A percentile compares a stretch with the other conserved stretches of the same genome.
phyloP scores from a whole-genome alignment of 2,329 filamentous ascomycete species.

The Sclerotinia minor region DNA sequence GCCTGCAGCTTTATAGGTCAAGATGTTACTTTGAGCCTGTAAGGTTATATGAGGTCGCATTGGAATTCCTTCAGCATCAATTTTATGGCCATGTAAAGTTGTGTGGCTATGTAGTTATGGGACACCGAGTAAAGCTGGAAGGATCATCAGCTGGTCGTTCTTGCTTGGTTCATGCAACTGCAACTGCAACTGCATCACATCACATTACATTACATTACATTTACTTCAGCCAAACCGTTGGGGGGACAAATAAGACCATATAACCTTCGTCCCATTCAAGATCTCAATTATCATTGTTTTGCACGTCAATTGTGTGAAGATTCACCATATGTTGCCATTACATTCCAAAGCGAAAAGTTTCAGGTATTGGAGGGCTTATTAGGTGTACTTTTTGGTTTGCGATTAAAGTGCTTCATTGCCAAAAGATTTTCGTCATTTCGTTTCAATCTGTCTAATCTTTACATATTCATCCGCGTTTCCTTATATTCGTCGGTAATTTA shows the following conservation, averaged over 20 bases:
- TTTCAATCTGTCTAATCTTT: neutral
- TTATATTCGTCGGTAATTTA: neutral
- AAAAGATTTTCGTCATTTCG: neutral
- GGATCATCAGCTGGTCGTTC: neutral
- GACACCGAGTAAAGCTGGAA: neutral
- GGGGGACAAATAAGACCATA: neutral
- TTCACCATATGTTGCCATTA: neutral
- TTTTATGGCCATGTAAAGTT: neutral
- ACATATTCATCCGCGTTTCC: neutral
- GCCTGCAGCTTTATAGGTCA: neutral
- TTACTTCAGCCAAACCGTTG: neutral
- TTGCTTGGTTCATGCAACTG: neutral
- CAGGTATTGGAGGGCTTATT: neutral
- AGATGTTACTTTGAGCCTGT: neutral
- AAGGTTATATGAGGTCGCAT: neutral
- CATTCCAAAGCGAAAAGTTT: neutral
- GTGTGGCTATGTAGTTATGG: neutral
- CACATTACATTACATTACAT: too few species aligned
- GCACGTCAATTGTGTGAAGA: neutral
- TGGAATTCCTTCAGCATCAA: neutral
- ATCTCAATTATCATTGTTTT: neutral
- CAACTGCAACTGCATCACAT: neutral
- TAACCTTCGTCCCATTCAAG: neutral
- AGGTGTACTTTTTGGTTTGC: too few species aligned
- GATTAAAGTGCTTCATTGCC: neutral